These are phyloP conservation scores for Candida pseudofarinosa DNA, from an alignment of 805 yeast genomes.

Conservation along the genomic window DNA sequence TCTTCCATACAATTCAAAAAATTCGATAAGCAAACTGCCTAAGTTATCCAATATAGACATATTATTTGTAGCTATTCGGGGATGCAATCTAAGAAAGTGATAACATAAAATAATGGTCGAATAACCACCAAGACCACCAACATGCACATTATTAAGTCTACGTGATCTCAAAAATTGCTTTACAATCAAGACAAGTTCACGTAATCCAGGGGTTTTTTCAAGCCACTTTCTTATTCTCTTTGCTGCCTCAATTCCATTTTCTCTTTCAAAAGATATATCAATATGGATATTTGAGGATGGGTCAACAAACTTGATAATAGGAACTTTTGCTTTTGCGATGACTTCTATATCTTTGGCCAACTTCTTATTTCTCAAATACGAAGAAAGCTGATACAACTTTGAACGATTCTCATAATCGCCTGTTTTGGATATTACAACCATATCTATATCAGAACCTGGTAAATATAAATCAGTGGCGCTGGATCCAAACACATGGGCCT, in stretches of 20 bases:
- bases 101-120: conserved; percentile 85
- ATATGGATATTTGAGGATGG: conserved; percentile 65
- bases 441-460: conserved; percentile 94
- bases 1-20: conserved; percentile 87
- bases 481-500: conserved; percentile 86
- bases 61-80: conserved; percentile 62
- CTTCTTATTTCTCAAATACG: conserved; percentile 55
- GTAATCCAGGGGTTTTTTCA: conserved; percentile 64
- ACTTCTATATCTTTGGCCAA: conserved; percentile 77
- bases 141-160: conserved; percentile 77
- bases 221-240: conserved; percentile 73
- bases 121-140: conserved; percentile 94
- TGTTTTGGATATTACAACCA: conserved; percentile 69
- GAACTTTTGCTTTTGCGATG: conserved; percentile 86
- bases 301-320: conserved; percentile 88
- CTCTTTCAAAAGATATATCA: conserved; percentile 86
- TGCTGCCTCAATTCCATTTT: conserved; percentile 81
- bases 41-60: conserved; percentile 69
- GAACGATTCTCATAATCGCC: conserved; percentile 60
- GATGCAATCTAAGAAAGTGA: conserved; percentile 76
- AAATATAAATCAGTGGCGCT: conserved; percentile 88
- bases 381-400: conserved; percentile 68
- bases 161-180: conserved; percentile 83
- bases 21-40: conserved; percentile 84
- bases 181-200: conserved; percentile 76